Conservation (phyloP, 805 yeast species). For the Vanderwaltozyma polyspora region DNA sequence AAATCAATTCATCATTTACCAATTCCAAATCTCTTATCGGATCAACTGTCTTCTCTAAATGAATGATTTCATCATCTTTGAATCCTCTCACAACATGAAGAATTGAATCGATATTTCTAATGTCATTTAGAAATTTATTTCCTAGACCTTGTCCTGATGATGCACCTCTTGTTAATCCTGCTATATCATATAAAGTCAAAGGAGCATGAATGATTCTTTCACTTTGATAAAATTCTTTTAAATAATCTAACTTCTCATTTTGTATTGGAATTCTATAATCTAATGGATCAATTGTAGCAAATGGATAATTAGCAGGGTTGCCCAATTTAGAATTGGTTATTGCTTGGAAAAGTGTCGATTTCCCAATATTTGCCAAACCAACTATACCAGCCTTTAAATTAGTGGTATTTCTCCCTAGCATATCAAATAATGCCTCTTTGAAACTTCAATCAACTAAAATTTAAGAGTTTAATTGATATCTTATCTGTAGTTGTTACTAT, state of each 20-base stretch:
- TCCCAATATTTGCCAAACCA: slow-evolving; percentile 91
- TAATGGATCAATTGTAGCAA: slow-evolving; percentile 80
- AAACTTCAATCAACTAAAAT: too few relatives aligned
- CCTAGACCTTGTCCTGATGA: slow-evolving; percentile 79
- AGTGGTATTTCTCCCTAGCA: slow-evolving; percentile 70
- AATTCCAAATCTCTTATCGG: slow-evolving; percentile 68
- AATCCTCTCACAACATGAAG: slow-evolving; percentile 72
- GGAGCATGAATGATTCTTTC: slow-evolving; percentile 56
- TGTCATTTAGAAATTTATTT: slow-evolving; percentile 67
- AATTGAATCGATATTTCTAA: slow-evolving; percentile 70
- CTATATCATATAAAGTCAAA: slow-evolving; percentile 66
- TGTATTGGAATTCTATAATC: slow-evolving; percentile 68
- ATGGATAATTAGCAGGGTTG: slow-evolving; percentile 95
- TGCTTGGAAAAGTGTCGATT: slow-evolving; percentile 95
- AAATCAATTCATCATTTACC: slow-evolving; percentile 62
- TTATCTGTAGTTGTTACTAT: too few relatives aligned
- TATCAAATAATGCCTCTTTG: slow-evolving; percentile 30
- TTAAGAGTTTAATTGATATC: too few relatives aligned
- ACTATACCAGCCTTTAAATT: slow-evolving; percentile 79
- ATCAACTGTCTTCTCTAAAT: slow-evolving; percentile 60
- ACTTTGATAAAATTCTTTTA: slow-evolving; percentile 47
- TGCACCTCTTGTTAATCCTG: slow-evolving; percentile 75
- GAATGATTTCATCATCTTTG: slow-evolving; percentile 65
- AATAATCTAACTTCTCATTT: slow-evolving; percentile 44
- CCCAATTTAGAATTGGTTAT: slow-evolving; percentile 88